A percentile compares a stretch with the other conserved stretches of the same genome.
Evolutionary conservation across 2,329 filamentous ascomycete genomes (phyloP).

Genomic region (Chaetothyriales sp.): DNA sequence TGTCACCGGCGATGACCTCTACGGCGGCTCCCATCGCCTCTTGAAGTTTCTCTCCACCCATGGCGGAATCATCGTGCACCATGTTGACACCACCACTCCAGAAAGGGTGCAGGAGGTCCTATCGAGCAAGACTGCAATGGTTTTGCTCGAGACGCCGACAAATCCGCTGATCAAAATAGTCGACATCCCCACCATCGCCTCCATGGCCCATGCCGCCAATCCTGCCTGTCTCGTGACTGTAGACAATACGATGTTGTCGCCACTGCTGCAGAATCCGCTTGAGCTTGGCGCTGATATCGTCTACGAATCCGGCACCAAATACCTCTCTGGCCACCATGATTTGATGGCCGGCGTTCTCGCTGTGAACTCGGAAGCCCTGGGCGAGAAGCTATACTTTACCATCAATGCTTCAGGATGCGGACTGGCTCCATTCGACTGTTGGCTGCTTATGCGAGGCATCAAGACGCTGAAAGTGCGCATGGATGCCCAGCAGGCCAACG

Average conservation of each 20-base stretch:
- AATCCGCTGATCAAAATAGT: constrained; percentile 98
- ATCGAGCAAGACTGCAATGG: constrained; percentile 77
- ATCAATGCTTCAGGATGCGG: constrained; percentile 96
- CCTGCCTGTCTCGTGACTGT: constrained; percentile 71
- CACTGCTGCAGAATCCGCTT: constrained; percentile 82
- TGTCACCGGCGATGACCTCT: constrained; percentile 90
- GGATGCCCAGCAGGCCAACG: constrained; percentile 94
- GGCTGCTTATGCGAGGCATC: constrained; percentile 84
- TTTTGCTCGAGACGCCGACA: constrained; percentile 88
- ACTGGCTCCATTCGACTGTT: constrained; percentile 87
- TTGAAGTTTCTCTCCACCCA: constrained; percentile 84
- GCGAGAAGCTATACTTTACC: constrained; percentile 86
- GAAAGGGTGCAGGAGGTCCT: constrained; percentile 57
- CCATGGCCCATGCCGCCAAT: constrained; percentile 62
- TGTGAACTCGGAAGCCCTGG: constrained; percentile 66
- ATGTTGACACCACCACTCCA: constrained; percentile 81
- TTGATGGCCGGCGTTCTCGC: constrained; percentile 97
- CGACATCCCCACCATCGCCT: constrained; percentile 71
- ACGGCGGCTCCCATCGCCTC: constrained; percentile 86
- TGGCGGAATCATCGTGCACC: constrained; percentile 83
- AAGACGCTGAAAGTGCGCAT: constrained; percentile 96
- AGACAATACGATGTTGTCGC: constrained; percentile 98
- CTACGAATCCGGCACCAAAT: constrained; percentile 96
- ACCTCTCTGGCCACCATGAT: constrained; percentile 93
- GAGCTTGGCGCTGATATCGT: constrained; percentile 91